phyloP scores from a whole-genome alignment of 257 asterid genomes.

The Nicotiana sylvestris region DNA sequence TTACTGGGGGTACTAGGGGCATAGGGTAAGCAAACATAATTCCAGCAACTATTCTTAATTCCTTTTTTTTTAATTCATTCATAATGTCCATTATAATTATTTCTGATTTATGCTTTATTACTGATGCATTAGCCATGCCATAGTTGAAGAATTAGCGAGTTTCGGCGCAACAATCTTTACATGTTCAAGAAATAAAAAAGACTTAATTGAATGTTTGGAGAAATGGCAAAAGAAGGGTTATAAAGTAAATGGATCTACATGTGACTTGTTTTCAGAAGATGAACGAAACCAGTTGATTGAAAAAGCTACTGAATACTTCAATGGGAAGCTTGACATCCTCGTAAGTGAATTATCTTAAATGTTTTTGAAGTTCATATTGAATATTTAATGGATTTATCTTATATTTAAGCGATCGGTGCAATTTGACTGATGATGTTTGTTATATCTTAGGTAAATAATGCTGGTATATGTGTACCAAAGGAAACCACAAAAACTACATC shows the following conservation, averaged over 20 bases:
- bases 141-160: background rate
- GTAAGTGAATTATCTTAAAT: background rate
- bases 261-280: constrained; percentile 1
- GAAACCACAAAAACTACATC: background rate
- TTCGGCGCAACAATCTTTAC: constrained; percentile 2
- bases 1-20: constrained; percentile 64
- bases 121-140: background rate
- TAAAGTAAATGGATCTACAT: background rate
- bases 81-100: background rate
- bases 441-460: constrained; percentile 10
- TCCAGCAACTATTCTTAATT: background rate
- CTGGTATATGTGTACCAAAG: constrained; percentile 1
- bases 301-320: background rate
- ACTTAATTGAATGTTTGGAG: background rate
- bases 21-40: constrained; percentile 37
- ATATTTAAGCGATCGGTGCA: background rate
- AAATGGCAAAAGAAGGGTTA: background rate
- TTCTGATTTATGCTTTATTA: background rate
- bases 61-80: background rate
- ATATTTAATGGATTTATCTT: background rate
- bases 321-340: constrained; percentile 1
- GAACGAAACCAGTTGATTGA: background rate
- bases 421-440: background rate
- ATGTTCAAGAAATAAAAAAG: background rate
- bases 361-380: background rate